Conservation (phyloP, 768 basidiomycete species). For the Suillus placidus region DNA sequence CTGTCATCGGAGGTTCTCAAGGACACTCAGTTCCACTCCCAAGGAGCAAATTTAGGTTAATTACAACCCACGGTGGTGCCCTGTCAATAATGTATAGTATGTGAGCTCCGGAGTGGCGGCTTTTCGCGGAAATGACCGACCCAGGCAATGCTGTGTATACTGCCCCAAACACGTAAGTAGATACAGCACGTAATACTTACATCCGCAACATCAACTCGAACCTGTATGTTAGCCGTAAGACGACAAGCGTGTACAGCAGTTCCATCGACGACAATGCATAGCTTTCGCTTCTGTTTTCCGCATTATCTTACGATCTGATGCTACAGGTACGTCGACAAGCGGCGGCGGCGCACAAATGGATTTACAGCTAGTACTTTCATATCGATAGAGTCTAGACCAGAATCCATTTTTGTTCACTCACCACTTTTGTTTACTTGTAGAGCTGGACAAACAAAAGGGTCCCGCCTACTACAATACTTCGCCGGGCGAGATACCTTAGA, state of each 20-base stretch:
- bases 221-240: conserved; percentile 1
- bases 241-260: not conserved
- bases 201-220: not conserved
- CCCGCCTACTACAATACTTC: too few relatives aligned
- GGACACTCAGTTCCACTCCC: not conserved
- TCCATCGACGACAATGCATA: too few relatives aligned
- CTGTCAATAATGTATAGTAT: not conserved
- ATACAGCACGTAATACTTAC: not conserved
- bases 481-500: too few relatives aligned
- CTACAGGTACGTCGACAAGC: not conserved
- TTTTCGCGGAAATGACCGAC: not conserved
- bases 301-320: not conserved
- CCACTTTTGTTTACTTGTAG: too few relatives aligned
- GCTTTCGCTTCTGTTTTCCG: not conserved
- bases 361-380: too few relatives aligned
- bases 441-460: too few relatives aligned
- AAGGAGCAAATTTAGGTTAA: not conserved
- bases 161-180: not conserved
- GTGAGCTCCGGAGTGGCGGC: not conserved
- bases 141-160: not conserved
- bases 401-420: too few relatives aligned
- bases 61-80: not conserved
- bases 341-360: not conserved
- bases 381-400: too few relatives aligned
- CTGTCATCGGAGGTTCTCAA: not conserved